These are phyloP conservation scores for Ascochyta pisi DNA, from an alignment of 2,329 filamentous ascomycete species.

Conservation along the genomic window DNA sequence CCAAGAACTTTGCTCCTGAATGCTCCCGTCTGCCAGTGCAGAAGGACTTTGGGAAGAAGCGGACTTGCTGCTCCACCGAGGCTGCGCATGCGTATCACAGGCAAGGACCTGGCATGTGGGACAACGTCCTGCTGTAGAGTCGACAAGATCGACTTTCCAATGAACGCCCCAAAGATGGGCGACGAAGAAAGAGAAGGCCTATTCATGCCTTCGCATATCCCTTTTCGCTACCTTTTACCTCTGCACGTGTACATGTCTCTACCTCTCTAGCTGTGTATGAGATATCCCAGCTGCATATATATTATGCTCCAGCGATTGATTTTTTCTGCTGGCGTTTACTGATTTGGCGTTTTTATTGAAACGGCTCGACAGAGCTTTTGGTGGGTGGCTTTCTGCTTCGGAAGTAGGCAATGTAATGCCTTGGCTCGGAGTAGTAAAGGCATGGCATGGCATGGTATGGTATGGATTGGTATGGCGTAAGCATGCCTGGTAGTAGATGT, in stretches of 20 bases:
- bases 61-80: conserved; percentile 71
- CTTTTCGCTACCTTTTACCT: conserved; percentile 7
- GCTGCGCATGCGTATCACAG: conserved; percentile 59
- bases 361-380: conserved; percentile 14
- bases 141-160: conserved; percentile 12
- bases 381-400: conserved; percentile 15
- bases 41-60: conserved; percentile 63
- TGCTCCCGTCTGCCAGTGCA: conserved; percentile 53
- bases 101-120: conserved; percentile 71
- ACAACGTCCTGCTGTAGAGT: conserved; percentile 60
- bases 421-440: conserved; percentile 10
- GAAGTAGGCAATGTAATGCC: not conserved
- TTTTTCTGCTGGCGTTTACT: conserved; percentile 7
- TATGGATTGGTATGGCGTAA: not conserved
- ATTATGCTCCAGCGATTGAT: not conserved
- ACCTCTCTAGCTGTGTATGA: conserved; percentile 12
- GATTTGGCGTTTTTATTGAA: conserved; percentile 9
- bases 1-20: conserved; percentile 50
- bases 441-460: conserved; percentile 5
- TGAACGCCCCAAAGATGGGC: conserved; percentile 28
- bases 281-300: conserved; percentile 8
- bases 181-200: conserved; percentile 23
- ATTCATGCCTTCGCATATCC: conserved; percentile 17
- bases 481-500: not conserved
- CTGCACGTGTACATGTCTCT: conserved; percentile 15